These are phyloP conservation scores for Aspergillus thermomutatus DNA, from an alignment of 2,329 filamentous ascomycete genomes.

Conservation along the genomic window DNA sequence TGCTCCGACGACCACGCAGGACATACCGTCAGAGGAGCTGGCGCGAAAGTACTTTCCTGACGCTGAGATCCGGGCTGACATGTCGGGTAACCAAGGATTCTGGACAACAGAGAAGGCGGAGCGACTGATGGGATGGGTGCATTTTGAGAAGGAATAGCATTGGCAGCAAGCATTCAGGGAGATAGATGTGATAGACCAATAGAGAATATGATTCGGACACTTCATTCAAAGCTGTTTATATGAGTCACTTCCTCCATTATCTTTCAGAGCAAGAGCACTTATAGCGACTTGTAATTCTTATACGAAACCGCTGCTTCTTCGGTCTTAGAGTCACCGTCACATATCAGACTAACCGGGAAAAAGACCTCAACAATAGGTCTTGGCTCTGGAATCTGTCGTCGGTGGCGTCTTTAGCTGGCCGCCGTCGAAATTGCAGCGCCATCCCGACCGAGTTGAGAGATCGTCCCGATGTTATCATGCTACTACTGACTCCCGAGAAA, in stretches of 20 bases:
- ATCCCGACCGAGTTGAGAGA: neutral
- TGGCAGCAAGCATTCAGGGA: too few relatives aligned
- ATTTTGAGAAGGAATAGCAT: constrained; percentile 25
- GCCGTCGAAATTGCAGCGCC: neutral
- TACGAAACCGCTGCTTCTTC: too few relatives aligned
- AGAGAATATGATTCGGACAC: too few relatives aligned
- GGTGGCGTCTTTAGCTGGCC: neutral
- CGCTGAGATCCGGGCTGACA: constrained; percentile 19
- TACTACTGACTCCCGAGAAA: neutral
- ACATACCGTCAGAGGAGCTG: constrained; percentile 18
- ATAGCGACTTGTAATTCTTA: too few relatives aligned
- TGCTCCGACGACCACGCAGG: constrained; percentile 29
- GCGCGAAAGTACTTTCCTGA: constrained; percentile 25
- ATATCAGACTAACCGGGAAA: neutral
- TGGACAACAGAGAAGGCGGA: constrained; percentile 14
- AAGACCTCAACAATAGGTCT: neutral
- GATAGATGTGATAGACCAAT: too few relatives aligned
- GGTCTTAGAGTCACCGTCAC: too few relatives aligned
- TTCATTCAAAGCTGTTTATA: too few relatives aligned
- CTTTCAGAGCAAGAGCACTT: too few relatives aligned
- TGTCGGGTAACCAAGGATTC: constrained; percentile 22
- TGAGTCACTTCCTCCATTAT: too few relatives aligned
- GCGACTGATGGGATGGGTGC: constrained; percentile 23
- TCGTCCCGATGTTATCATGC: neutral
- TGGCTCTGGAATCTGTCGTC: neutral